A percentile compares a stretch with the other conserved stretches of the same genome.
Conservation (phyloP, 75 land plant genomes). For the Cunninghamia lanceolata region DNA sequence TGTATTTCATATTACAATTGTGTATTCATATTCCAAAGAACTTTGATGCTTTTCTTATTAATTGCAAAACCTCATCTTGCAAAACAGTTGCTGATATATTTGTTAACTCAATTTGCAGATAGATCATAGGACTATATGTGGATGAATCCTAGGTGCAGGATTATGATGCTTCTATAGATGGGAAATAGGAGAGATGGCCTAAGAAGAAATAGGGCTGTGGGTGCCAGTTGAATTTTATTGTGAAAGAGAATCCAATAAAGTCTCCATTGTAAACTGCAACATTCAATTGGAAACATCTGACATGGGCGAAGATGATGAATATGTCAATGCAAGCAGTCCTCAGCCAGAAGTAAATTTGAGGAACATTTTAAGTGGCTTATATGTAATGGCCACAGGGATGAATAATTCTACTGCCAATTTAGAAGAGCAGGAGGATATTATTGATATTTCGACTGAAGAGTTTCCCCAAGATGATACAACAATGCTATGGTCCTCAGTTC, state of each 20-base stretch:
- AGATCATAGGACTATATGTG: not conserved
- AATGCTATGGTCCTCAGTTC: conserved; percentile 45
- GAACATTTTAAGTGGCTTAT: conserved; percentile 63
- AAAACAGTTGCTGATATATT: not conserved
- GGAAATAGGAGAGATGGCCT: not conserved
- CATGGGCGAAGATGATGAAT: not conserved
- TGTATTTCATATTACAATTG: not conserved
- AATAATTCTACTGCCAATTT: conserved; percentile 11
- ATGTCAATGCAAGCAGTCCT: not conserved
- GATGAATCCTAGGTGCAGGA: not conserved
- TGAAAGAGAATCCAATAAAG: not conserved
- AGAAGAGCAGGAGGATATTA: conserved; percentile 8
- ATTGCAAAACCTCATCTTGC: not conserved
- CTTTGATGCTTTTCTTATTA: not conserved
- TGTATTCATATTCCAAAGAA: not conserved
- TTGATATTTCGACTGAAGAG: conserved; percentile 46
- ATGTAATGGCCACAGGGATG: conserved; percentile 45
- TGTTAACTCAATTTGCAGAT: not conserved
- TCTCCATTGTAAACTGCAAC: not conserved
- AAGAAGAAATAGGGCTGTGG: not conserved
- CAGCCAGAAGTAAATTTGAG: conserved; percentile 52
- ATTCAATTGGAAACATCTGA: not conserved
- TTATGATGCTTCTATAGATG: not conserved
- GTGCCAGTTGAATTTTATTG: not conserved
- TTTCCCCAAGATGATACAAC: conserved; percentile 41